phyloP scores from a whole-genome alignment of 441 rosid genomes.

The Erodium moschatum region DNA sequence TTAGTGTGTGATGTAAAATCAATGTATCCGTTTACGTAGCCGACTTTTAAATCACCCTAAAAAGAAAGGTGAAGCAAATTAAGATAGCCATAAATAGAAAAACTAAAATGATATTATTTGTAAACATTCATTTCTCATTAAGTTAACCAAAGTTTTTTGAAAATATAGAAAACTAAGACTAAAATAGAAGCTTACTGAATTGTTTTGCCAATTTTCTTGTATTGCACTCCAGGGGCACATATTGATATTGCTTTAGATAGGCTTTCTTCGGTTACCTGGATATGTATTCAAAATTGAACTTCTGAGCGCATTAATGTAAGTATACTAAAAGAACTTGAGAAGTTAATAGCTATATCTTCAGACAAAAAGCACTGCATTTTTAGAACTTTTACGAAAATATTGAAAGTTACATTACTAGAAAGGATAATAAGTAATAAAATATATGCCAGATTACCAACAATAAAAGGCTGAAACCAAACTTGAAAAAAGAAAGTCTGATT shows the following conservation, averaged over 20 bases:
- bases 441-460: neutral
- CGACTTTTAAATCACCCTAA: too few relatives aligned
- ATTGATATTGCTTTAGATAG: conserved; percentile 65
- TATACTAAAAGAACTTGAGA: neutral
- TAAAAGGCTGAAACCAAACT: neutral
- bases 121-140: conserved; percentile 10
- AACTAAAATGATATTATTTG: neutral
- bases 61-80: neutral
- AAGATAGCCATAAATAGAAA: neutral
- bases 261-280: conserved; percentile 82
- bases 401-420: neutral
- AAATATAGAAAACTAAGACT: conserved; percentile 6
- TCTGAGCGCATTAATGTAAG: conserved; percentile 16
- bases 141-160: too few relatives aligned
- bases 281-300: conserved; percentile 20
- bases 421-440: neutral
- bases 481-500: neutral
- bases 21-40: too few relatives aligned
- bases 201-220: conserved; percentile 69
- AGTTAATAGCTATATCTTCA: neutral
- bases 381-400: too few relatives aligned
- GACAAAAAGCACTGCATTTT: too few relatives aligned
- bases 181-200: conserved; percentile 56
- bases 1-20: too few relatives aligned
- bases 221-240: conserved; percentile 76